A percentile compares a stretch with the other conserved stretches of the same genome.
Evolutionary conservation across 1,284 basidiomycete genomes (phyloP).

Genomic region (Apiotrichum gamsii): DNA sequence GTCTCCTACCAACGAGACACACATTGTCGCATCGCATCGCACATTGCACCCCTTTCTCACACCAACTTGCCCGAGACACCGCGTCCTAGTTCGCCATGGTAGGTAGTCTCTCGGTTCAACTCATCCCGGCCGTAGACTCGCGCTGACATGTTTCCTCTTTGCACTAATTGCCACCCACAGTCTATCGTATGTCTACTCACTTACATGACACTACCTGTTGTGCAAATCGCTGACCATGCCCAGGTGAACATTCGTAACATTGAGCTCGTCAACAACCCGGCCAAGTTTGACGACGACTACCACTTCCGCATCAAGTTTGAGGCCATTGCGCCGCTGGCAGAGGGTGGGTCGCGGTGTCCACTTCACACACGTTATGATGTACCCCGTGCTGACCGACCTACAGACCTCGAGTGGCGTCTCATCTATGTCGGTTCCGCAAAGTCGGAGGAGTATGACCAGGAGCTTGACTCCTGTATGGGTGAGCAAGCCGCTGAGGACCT

Average conservation of each 20-base stretch:
- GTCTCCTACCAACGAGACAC: not conserved
- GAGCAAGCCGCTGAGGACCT: conserved; percentile 19
- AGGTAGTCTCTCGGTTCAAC: too few relatives aligned
- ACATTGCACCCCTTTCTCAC: too few relatives aligned
- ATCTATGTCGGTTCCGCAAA: conserved; percentile 95
- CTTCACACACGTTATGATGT: not conserved
- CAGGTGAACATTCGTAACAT: conserved; percentile 51
- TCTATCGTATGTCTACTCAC: conserved; percentile 44
- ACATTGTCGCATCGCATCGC: too few relatives aligned
- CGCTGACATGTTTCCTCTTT: too few relatives aligned
- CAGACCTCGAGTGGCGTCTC: conserved; percentile 95
- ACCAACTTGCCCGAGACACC: too few relatives aligned
- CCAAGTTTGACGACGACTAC: conserved; percentile 83
- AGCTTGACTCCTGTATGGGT: conserved; percentile 86
- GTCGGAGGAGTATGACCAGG: conserved; percentile 86
- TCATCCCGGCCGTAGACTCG: too few relatives aligned
- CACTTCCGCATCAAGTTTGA: conserved; percentile 96
- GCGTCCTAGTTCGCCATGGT: too few relatives aligned
- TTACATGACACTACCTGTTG: too few relatives aligned
- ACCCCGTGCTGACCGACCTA: not conserved
- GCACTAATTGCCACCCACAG: conserved; percentile 15
- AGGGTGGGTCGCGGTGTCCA: conserved; percentile 59
- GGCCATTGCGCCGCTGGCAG: conserved; percentile 85
- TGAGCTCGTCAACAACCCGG: conserved; percentile 86
- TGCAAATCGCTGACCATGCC: conserved; percentile 2